Base-by-base conservation (phyloP, 2,329 filamentous ascomycete genomes). In the Xylariomycetidae sp. region DNA sequence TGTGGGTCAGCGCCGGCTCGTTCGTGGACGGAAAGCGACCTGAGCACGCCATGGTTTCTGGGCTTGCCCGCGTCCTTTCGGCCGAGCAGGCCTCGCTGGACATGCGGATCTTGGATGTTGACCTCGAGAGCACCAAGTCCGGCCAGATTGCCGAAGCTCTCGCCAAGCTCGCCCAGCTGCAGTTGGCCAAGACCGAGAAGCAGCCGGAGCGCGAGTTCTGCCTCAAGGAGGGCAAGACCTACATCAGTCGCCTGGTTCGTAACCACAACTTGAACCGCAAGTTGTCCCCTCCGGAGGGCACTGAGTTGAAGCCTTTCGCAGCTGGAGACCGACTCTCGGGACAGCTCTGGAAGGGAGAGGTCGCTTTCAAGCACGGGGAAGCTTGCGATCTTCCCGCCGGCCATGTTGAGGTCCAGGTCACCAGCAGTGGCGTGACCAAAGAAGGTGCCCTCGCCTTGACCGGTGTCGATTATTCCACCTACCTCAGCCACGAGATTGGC, bases 1-100 rank as follows among this genome's bases (percentile, higher is more conserved):
- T 58, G 12, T 60, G 57, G 57, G 40, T 53, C 8, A 57, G 48
- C 5, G 35, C 32, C 6, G 49, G 44, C 13, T 43, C 37, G 19
- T 35, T 55, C 5, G 30, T 53, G 13, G 34, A 43, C 9, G 48
- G 47, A 25, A 44, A 46, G 29, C 35, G 25, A 10, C 52, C 53
- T 12, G 48, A 54, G 23, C 41, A 39, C 18, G 51, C 52, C 13
- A 46, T 55, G 43, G 39, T 38, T 1, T 43, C 44, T 5, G 52
- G 52, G 19, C 47, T 55, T 7, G 44, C 44, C 3, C 40, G 53
- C 2, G 26, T 41, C 10, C 24, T 55, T 7, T 37, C 35, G 8
- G 44, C 52, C 4, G 53, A 57, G 27, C 44, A 52, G 27, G 44
- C 43, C 8, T 48, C 47, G 1, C 29, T 54, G 6, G 48, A 52